Evolutionary conservation across 2,329 filamentous ascomycete species (phyloP), one percentile per base, ranked within the genome.

Genomic region (Drechslera avenae): DNA sequence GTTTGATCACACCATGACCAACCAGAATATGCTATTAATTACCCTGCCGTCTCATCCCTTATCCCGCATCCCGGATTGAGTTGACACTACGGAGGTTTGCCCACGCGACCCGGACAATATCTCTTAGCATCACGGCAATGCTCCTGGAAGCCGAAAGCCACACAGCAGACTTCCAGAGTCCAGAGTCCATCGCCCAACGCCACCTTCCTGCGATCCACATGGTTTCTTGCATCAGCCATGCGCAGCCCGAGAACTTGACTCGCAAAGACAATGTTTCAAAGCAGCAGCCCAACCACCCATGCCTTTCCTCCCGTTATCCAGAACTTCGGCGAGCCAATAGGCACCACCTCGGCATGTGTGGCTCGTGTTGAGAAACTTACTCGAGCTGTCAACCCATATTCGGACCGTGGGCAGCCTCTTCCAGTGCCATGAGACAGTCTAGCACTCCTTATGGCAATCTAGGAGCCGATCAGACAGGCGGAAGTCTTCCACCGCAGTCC

Each of bases 301-400:
- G 16, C 37, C 36, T 41, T 13, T 6, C 31, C 13, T n/a, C 28
- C 31, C 37, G 34, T 18, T 13, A 23, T 44, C 32, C 41, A 26
- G 41, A 21, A 19, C 19, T 13, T n/a, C 19, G 14, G 16, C 36
- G 16, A 39, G 30, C 28, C 36, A 28, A 39, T 14, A 30, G 36
- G 28, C 42, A 8, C 16, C 13, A 17, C 23, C n/a, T 26, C 36
- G 31, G 32, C 18, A 23, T 3, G 33, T 33, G 14, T 36, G 39
- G 44, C 43, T 43, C 45, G 31, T 47, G 48, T 36, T 18, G 14
- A 47, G 36, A 34, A 23, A 13, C n/a, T 23, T 12, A 30, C 18
- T 51, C 23, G 18, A 41, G 12, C 40, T 47, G 44, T 42, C 37
- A 47, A 37, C 48, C 43, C 37, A 28, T 40, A 51, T 47, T 51